Conservation (phyloP, 768 basidiomycete species). For the Boletus sp. region DNA sequence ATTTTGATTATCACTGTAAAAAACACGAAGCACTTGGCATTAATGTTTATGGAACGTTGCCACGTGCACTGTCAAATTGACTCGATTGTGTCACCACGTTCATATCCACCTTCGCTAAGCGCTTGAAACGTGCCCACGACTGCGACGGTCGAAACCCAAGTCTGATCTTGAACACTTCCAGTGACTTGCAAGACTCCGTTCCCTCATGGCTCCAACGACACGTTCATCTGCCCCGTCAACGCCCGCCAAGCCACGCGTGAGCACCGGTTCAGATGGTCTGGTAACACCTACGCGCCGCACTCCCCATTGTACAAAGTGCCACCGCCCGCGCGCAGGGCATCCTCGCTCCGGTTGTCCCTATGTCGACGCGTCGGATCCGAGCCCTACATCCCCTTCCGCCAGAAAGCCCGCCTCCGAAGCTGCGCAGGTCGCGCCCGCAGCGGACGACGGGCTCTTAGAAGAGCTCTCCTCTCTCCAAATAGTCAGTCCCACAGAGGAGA, state of each 20-base stretch:
- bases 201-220: slow-evolving; percentile 26
- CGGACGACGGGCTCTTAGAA: slow-evolving; percentile 34
- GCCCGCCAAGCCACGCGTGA: slow-evolving; percentile 21
- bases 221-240: slow-evolving; percentile 34
- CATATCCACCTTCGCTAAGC: not conserved
- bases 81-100: not conserved
- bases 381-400: slow-evolving; percentile 16
- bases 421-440: not conserved
- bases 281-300: slow-evolving; percentile 45
- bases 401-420: slow-evolving; percentile 1
- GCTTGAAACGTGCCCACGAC: not conserved
- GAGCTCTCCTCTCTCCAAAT: slow-evolving; percentile 51
- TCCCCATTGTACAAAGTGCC: slow-evolving; percentile 56
- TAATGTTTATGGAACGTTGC: too few species aligned
- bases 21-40: too few species aligned
- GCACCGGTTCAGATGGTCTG: slow-evolving; percentile 1
- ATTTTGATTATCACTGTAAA: too few species aligned
- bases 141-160: too few species aligned
- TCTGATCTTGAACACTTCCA: not conserved
- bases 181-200: not conserved
- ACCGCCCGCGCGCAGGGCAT: slow-evolving; percentile 54
- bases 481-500: slow-evolving; percentile 23
- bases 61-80: too few species aligned
- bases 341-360: slow-evolving; percentile 63
- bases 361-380: slow-evolving; percentile 29